Conservation (phyloP, 2,329 filamentous ascomycete genomes). For the Seiridium unicorne region DNA sequence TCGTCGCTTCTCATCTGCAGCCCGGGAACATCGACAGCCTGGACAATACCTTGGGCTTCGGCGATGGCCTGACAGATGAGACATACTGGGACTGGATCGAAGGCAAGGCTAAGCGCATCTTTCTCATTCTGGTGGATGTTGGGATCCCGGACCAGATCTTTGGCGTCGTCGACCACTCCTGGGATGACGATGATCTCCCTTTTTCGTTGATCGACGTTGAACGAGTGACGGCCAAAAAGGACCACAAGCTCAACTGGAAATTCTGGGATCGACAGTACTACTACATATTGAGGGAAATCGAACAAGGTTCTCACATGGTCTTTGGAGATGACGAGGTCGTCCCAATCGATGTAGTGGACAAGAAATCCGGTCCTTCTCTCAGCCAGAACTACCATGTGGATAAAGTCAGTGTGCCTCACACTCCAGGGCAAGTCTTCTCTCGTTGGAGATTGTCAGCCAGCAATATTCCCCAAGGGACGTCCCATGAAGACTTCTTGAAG, state of each 20-base stretch:
- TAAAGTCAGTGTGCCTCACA: slow-evolving; percentile 62
- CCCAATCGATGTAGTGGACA: slow-evolving; percentile 66
- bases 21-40: slow-evolving; percentile 61
- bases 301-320: slow-evolving; percentile 57
- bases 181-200: slow-evolving; percentile 75
- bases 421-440: slow-evolving; percentile 54
- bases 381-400: slow-evolving; percentile 42
- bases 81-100: slow-evolving; percentile 80
- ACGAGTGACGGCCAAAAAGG: slow-evolving; percentile 55
- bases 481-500: slow-evolving; percentile 54
- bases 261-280: slow-evolving; percentile 71
- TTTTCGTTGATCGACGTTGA: slow-evolving; percentile 64
- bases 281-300: slow-evolving; percentile 65
- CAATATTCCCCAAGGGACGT: slow-evolving; percentile 39
- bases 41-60: slow-evolving; percentile 63
- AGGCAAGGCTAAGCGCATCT: slow-evolving; percentile 65
- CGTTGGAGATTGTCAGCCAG: slow-evolving; percentile 58
- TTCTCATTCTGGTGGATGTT: slow-evolving; percentile 69
- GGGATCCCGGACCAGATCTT: slow-evolving; percentile 74
- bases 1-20: slow-evolving; percentile 63
- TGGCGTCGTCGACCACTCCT: slow-evolving; percentile 70
- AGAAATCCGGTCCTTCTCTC: slow-evolving; percentile 32
- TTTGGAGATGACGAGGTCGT: slow-evolving; percentile 69
- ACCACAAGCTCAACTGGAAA: slow-evolving; percentile 63
- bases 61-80: slow-evolving; percentile 66